Evolutionary conservation across 805 yeast species (phyloP).

Genomic region (Saturnispora silvae): DNA sequence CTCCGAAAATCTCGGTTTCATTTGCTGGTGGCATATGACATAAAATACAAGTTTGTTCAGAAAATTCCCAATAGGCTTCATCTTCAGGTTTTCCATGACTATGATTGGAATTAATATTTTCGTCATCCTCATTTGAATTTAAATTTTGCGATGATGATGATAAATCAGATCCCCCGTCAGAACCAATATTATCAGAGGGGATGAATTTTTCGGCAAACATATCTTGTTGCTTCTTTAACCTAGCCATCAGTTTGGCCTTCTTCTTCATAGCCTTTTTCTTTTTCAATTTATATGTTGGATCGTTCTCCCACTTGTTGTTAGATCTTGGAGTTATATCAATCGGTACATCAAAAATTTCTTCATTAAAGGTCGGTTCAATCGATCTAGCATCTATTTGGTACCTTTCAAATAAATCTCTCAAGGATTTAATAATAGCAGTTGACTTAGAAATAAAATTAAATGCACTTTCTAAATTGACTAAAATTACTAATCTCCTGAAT

Average conservation of each 20-base stretch:
- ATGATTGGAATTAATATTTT: conserved; percentile 10
- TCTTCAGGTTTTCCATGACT: conserved; percentile 21
- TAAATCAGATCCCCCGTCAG: not conserved
- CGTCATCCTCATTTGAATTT: not conserved
- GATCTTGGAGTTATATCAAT: conserved; percentile 2
- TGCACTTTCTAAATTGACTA: conserved; percentile 1
- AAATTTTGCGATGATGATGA: not conserved
- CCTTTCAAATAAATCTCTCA: conserved; percentile 2
- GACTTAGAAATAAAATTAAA: conserved; percentile 7
- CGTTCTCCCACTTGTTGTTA: conserved; percentile 16
- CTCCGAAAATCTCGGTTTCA: conserved; percentile 61
- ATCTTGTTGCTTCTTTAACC: conserved; percentile 69
- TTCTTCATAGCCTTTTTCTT: conserved; percentile 61
- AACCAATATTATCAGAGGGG: conserved; percentile 1
- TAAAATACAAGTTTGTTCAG: conserved; percentile 65
- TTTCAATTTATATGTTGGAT: conserved; percentile 42
- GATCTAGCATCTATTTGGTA: not conserved
- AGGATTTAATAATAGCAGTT: conserved; percentile 3
- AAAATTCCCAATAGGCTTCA: conserved; percentile 69
- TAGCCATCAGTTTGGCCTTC: conserved; percentile 62
- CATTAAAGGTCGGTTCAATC: conserved; percentile 6
- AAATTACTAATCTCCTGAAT: conserved; percentile 2
- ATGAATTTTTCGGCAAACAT: conserved; percentile 47
- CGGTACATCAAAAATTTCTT: conserved; percentile 11
- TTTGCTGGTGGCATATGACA: conserved; percentile 64